Conservation (phyloP, 495 filamentous ascomycete genomes). For the Massariosphaeria phaeospora region DNA sequence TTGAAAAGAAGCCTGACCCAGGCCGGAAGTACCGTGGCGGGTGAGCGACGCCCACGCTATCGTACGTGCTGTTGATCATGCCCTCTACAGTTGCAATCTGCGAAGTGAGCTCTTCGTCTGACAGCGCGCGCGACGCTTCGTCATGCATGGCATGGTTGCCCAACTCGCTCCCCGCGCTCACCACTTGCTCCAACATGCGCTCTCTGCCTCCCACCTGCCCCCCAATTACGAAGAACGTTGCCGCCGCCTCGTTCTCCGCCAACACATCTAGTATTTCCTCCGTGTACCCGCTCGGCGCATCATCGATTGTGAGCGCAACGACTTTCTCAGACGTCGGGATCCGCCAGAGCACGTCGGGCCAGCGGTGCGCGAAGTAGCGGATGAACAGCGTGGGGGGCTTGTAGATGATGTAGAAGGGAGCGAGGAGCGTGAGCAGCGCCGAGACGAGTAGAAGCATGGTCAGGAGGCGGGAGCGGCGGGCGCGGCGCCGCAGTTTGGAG, state of each 20-base stretch:
- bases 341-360: constrained; percentile 73
- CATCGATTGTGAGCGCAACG: constrained; percentile 79
- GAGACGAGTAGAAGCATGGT: constrained; percentile 50
- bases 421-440: constrained; percentile 46
- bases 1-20: constrained; percentile 73
- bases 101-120: constrained; percentile 30
- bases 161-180: constrained; percentile 63
- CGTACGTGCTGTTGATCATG: constrained; percentile 54
- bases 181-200: constrained; percentile 53
- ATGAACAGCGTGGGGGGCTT: constrained; percentile 67
- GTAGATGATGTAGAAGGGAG: constrained; percentile 64
- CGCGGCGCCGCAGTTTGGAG: constrained; percentile 49
- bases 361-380: constrained; percentile 59
- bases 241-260: constrained; percentile 41
- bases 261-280: constrained; percentile 63
- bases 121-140: constrained; percentile 56
- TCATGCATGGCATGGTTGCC: constrained; percentile 85
- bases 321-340: constrained; percentile 54
- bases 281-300: constrained; percentile 71
- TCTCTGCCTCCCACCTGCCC: constrained; percentile 62
- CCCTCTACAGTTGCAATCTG: constrained; percentile 46
- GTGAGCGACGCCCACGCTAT: constrained; percentile 33
- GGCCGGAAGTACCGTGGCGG: constrained; percentile 61
- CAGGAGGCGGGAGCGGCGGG: constrained; percentile 52
- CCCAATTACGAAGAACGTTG: constrained; percentile 54